These are phyloP conservation scores for Trichoderma sp. DNA, from an alignment of 2,329 filamentous ascomycete species.

Conservation along the genomic window DNA sequence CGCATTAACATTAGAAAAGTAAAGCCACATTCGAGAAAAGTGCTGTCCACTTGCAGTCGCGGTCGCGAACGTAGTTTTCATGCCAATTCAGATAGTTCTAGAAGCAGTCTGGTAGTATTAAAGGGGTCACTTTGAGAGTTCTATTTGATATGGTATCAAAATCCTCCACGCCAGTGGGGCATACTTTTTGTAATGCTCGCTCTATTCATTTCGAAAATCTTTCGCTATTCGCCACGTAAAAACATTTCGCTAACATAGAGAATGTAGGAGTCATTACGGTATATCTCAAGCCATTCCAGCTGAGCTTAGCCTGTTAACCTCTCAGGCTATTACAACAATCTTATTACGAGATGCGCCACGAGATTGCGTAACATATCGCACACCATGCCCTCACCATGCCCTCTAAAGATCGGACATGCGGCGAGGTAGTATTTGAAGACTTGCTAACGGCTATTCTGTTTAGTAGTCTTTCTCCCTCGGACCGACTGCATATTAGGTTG, in stretches of 20 bases:
- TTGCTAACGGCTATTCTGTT: background rate
- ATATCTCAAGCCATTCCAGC: background rate
- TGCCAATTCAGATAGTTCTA: background rate
- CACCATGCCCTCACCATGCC: background rate
- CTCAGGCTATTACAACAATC: background rate
- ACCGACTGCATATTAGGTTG: background rate
- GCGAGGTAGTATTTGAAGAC: background rate
- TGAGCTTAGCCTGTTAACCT: background rate
- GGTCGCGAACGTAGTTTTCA: background rate
- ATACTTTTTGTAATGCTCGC: background rate
- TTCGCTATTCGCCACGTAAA: background rate
- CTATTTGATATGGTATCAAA: background rate
- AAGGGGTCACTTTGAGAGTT: background rate
- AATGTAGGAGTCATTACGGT: background rate
- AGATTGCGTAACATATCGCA: background rate
- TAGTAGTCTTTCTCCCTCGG: background rate
- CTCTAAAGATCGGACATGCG: background rate
- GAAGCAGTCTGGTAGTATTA: background rate
- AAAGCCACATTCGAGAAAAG: background rate
- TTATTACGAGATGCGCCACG: background rate
- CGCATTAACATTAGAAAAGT: background rate
- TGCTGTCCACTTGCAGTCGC: background rate
- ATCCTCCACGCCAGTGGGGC: background rate
- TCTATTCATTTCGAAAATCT: background rate
- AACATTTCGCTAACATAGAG: background rate